A percentile compares a stretch with the other conserved stretches of the same genome.
Conservation (phyloP, 1,139 yeast genomes). For the Taphrina pruni region DNA sequence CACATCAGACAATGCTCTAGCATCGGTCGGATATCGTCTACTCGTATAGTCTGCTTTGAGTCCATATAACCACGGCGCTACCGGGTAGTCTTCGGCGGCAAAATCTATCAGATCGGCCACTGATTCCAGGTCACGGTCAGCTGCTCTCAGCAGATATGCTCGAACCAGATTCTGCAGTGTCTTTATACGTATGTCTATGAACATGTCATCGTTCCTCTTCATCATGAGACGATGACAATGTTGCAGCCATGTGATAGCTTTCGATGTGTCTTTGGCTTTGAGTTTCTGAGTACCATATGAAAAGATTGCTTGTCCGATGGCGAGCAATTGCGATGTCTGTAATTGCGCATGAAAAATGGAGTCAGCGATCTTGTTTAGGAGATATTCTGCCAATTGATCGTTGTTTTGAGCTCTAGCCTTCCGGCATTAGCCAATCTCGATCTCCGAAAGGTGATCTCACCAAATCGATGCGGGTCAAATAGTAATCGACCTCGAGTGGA, state of each 20-base stretch:
- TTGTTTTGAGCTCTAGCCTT: constrained; percentile 27
- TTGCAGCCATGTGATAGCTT: constrained; percentile 23
- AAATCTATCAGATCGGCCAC: constrained; percentile 17
- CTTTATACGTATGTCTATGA: constrained; percentile 20
- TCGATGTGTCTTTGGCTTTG: not conserved
- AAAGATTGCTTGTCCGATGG: constrained; percentile 16
- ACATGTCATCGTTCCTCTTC: constrained; percentile 6
- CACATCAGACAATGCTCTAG: constrained; percentile 10
- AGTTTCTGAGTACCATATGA: constrained; percentile 12
- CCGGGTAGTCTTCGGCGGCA: constrained; percentile 31
- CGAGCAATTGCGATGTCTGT: constrained; percentile 3
- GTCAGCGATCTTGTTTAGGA: constrained; percentile 15
- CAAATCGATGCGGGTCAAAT: constrained; percentile 15
- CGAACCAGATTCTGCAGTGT: constrained; percentile 27
- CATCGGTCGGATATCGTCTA: not conserved
- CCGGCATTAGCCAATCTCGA: not conserved
- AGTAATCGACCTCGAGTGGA: constrained; percentile 7
- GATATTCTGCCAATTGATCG: constrained; percentile 23
- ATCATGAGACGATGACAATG: not conserved
- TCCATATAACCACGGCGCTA: constrained; percentile 29
- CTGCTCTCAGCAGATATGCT: constrained; percentile 16
- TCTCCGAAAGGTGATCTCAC: not conserved
- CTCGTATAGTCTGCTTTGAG: constrained; percentile 13
- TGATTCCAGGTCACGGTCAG: constrained; percentile 16
- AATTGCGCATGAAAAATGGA: not conserved